A percentile compares a stretch with the other conserved stretches of the same genome.
These are phyloP conservation scores for Fulvia fulva DNA, from an alignment of 2,329 filamentous ascomycete species.

Conservation along the genomic window DNA sequence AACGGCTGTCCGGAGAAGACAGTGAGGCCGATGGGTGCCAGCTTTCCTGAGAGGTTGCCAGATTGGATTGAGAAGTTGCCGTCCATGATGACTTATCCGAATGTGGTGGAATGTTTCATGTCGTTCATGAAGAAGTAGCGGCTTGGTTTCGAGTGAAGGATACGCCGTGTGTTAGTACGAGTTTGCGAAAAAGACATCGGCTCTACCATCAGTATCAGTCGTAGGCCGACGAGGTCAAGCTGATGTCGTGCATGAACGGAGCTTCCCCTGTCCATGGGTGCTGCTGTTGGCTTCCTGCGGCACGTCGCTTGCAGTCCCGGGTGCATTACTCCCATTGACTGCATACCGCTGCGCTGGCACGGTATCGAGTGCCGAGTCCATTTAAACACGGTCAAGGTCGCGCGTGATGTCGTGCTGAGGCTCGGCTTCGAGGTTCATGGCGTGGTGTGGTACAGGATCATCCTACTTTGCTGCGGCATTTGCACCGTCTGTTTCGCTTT, in stretches of 20 bases:
- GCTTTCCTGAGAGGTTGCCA: not conserved
- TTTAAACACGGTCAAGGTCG: not conserved
- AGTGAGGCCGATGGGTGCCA: conserved; percentile 3
- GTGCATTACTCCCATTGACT: no score
- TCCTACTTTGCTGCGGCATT: not conserved
- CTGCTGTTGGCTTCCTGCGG: no score
- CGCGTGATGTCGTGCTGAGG: not conserved
- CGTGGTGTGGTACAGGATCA: not conserved
- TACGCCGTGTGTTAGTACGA: no score
- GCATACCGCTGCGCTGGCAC: not conserved
- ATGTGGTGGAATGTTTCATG: not conserved
- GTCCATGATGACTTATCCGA: not conserved
- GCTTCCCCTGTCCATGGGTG: no score
- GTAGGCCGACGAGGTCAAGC: no score
- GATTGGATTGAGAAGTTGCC: not conserved
- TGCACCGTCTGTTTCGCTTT: no score
- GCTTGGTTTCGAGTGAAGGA: no score
- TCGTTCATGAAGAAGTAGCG: not conserved
- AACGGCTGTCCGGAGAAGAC: conserved; percentile 3
- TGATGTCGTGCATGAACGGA: no score
- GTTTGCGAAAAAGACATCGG: no score
- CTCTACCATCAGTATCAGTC: no score
- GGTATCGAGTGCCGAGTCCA: not conserved
- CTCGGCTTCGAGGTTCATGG: not conserved
- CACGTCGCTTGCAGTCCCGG: no score